Base-by-base conservation (phyloP, 2,329 filamentous ascomycete species). In the Lecanicillium sp. region DNA sequence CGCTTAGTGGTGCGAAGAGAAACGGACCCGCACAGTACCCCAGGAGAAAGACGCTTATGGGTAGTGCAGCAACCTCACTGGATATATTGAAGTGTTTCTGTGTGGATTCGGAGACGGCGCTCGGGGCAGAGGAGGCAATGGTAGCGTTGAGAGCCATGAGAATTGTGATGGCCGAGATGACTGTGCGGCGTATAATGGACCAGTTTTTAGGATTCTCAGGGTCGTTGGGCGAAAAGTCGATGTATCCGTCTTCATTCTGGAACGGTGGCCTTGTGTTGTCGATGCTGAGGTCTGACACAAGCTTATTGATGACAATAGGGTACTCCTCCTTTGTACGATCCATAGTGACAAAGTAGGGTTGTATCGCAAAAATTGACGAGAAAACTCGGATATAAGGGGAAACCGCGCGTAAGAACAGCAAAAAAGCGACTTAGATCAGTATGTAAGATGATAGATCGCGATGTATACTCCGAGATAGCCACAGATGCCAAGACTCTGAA, bases 1-100 rank as follows among this genome's bases (percentile, higher is more conserved):
- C 78, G 30, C 70, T 75, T 17, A 80, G 56, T 0, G 78, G 79
- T 1, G 77, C 78, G 55, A 78, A 82, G 2, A 80, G 41, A 3
- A 83, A 63, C 0, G 79, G 79, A 0, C 80, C 80, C 2, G 74
- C 70, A 52, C 74, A 75, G 59, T 82, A 83, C 4, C 64, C 77
- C 4, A 79, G 64, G 21, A 80, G 63, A 54, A 79, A 81, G 9
- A 79, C 58, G 0, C 75, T 76, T 36, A 77, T 73, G 1, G 74
- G 73, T 8, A 80, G 63, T 2, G 67, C 69, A 0, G 72, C 71
- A 2, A 66, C 73, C 50, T 72, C 70, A 5, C 49, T 52, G 0
- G 74, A 77, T 2, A 81, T 67, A 14, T 62, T 54, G 45, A 80
- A 76, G 12, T 70, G 59, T 49, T 68, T 51, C 2, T 66, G 59